phyloP scores from a whole-genome alignment of 768 basidiomycete genomes.

The Hortiboletus flavorubellus region DNA sequence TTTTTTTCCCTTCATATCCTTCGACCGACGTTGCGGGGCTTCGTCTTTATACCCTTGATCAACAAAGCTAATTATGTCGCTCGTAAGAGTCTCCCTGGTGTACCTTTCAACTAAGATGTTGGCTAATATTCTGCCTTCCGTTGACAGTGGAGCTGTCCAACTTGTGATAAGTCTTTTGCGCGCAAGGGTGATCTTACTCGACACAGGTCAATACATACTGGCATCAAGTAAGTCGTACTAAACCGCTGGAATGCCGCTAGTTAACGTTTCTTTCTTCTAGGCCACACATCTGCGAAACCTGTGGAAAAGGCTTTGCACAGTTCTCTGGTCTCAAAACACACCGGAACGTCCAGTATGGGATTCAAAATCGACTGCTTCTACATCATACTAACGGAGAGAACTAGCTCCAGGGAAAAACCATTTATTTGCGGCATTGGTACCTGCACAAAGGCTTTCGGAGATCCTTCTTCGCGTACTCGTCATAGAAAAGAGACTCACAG shows the following conservation, averaged over 20 bases:
- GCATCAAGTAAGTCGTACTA: constrained; percentile 40
- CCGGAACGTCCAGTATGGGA: constrained; percentile 59
- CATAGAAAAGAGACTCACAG: constrained; percentile 61
- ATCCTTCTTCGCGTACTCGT: constrained; percentile 66
- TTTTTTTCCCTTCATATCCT: constrained; percentile 9
- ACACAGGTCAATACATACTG: constrained; percentile 50
- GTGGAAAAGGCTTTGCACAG: constrained; percentile 58
- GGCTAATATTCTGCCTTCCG: not conserved
- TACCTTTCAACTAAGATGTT: not conserved
- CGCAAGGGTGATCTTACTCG: constrained; percentile 61
- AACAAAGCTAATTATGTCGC: constrained; percentile 20
- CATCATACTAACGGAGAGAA: constrained; percentile 8
- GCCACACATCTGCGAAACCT: constrained; percentile 48
- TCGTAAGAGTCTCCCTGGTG: constrained; percentile 11
- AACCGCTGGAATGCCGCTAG: not conserved
- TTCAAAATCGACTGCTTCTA: not conserved
- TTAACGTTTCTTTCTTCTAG: constrained; percentile 33
- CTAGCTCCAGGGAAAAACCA: constrained; percentile 52
- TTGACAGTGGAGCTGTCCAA: constrained; percentile 38
- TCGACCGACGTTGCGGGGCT: constrained; percentile 43
- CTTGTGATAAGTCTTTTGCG: constrained; percentile 49
- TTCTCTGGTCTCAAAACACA: constrained; percentile 61
- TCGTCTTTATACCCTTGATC: constrained; percentile 35
- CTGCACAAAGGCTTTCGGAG: constrained; percentile 55
- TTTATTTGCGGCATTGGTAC: constrained; percentile 44